A percentile compares a stretch with the other conserved stretches of the same genome.
phyloP scores from a whole-genome alignment of 1,284 basidiomycete genomes.

The Trametes sp. region DNA sequence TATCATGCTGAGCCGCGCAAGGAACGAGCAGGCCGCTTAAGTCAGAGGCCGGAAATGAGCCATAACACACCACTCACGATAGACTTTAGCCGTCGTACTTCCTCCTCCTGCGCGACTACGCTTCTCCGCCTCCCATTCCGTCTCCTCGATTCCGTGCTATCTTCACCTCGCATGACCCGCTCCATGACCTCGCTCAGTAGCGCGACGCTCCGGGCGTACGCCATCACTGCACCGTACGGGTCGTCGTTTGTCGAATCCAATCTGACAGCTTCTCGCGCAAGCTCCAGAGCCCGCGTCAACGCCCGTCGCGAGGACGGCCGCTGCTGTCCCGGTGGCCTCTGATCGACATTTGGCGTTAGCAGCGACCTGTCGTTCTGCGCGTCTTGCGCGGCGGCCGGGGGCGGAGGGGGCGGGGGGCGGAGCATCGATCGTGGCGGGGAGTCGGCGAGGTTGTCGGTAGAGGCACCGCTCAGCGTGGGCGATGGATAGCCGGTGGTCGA shows the following conservation, averaged over 20 bases:
- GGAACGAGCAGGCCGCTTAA: constrained; percentile 18
- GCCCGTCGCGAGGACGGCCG: constrained; percentile 79
- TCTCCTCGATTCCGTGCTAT: constrained; percentile 68
- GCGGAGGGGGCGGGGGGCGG: constrained; percentile 34
- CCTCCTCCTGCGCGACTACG: constrained; percentile 85
- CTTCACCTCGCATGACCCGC: constrained; percentile 81
- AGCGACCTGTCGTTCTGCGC: constrained; percentile 52
- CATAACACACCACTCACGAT: constrained; percentile 63
- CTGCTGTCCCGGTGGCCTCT: constrained; percentile 44
- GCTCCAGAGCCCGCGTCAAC: constrained; percentile 78
- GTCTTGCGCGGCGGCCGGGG: constrained; percentile 41
- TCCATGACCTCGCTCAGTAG: constrained; percentile 89
- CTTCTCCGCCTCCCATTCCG: constrained; percentile 72
- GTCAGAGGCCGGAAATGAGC: constrained; percentile 4
- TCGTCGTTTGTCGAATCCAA: constrained; percentile 84
- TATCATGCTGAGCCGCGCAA: constrained; percentile 71
- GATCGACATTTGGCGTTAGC: constrained; percentile 53
- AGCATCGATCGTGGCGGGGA: constrained; percentile 53
- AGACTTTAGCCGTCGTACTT: constrained; percentile 79
- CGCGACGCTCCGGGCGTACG: constrained; percentile 83
- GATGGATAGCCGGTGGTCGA: constrained; percentile 40
- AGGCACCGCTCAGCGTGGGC: constrained; percentile 41
- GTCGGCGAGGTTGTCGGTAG: constrained; percentile 64
- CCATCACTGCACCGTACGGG: constrained; percentile 80
- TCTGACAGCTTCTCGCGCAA: constrained; percentile 84